Conservation (phyloP, 495 filamentous ascomycete genomes). For the Trichocladium antarcticum region DNA sequence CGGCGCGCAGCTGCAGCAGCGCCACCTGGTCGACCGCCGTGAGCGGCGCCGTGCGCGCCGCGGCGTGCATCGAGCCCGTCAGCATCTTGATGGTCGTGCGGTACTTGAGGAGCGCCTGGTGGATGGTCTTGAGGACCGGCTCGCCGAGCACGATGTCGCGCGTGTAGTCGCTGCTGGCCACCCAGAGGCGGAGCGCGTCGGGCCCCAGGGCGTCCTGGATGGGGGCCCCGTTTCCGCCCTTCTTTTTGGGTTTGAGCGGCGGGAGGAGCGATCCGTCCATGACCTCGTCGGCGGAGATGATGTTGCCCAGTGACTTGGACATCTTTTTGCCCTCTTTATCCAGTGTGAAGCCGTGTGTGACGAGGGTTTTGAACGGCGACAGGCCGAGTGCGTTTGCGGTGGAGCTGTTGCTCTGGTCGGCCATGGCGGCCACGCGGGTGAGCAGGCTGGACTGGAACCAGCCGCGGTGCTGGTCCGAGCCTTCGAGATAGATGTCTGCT, state of each 20-base stretch:
- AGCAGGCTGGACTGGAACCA: constrained; percentile 99
- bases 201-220: constrained; percentile 46
- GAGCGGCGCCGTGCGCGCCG: constrained; percentile 34
- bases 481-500: constrained; percentile 88
- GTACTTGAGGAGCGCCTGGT: constrained; percentile 69
- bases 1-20: constrained; percentile 55
- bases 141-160: constrained; percentile 70
- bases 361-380: constrained; percentile 66
- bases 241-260: constrained; percentile 35
- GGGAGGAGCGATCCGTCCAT: constrained; percentile 61
- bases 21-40: constrained; percentile 61
- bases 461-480: constrained; percentile 88
- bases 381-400: constrained; percentile 20
- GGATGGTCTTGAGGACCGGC: constrained; percentile 59
- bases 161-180: constrained; percentile 81
- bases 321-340: constrained; percentile 88
- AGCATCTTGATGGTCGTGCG: constrained; percentile 80
- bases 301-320: constrained; percentile 96
- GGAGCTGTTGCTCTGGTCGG: constrained; percentile 8
- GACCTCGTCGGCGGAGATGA: constrained; percentile 68
- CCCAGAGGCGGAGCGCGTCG: constrained; percentile 89
- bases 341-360: constrained; percentile 92
- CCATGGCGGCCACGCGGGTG: constrained; percentile 51
- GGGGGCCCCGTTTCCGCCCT: constrained; percentile 9
- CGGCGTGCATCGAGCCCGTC: constrained; percentile 64